Conservation (phyloP, 116 monocot species). For the Iris pallida region DNA sequence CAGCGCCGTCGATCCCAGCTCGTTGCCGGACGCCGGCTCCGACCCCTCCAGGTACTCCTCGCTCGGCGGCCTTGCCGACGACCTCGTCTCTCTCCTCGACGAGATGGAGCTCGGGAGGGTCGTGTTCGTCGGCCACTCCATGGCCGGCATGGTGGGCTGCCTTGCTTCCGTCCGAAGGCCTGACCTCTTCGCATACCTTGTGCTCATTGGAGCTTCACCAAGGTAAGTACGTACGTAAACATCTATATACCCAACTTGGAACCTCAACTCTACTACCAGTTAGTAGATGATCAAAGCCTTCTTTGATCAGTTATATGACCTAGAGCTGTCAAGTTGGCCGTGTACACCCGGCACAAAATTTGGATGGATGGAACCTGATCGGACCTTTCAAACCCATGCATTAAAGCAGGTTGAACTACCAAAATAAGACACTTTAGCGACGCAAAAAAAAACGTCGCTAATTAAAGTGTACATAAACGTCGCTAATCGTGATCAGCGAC, state of each 20-base stretch:
- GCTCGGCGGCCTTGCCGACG: constrained; percentile 38
- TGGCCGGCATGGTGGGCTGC: constrained; percentile 84
- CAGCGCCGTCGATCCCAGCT: constrained; percentile 3
- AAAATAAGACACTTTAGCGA: no score
- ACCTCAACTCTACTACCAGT: no score
- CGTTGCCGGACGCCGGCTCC: not conserved
- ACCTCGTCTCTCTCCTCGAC: constrained; percentile 57
- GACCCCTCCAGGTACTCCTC: constrained; percentile 12
- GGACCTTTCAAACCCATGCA: no score
- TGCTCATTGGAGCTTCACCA: constrained; percentile 72
- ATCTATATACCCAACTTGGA: not conserved
- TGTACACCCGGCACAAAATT: no score
- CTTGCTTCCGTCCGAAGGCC: constrained; percentile 62
- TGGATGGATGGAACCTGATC: no score
- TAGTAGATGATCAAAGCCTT: no score
- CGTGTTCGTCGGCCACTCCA: constrained; percentile 72
- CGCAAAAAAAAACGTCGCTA: no score
- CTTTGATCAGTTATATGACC: no score
- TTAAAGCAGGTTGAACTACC: no score
- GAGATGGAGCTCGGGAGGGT: constrained; percentile 28
- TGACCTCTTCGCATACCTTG: constrained; percentile 65
- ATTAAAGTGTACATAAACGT: no score
- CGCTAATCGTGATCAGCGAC: no score
- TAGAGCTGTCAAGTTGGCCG: no score
- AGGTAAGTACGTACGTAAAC: constrained; percentile 26